Evolutionary conservation across 345 rosid genomes (phyloP), one percentile per base, ranked within the genome.

Genomic region (Murraya koenigii): DNA sequence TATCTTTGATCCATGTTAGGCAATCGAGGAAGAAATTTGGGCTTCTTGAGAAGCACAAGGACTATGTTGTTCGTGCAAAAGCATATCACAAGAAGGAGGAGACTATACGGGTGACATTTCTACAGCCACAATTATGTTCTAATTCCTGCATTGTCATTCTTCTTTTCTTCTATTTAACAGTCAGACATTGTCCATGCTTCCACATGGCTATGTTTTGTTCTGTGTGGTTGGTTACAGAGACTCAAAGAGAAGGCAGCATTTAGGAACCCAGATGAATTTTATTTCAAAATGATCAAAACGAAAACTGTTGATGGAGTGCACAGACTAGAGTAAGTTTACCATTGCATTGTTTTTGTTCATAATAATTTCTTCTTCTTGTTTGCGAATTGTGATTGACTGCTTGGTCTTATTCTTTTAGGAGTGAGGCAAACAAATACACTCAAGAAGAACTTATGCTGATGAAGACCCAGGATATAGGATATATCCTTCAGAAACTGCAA

Each of bases 391-490:
- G 20, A 63, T 52, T 25, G 11, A 54, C 41, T 69, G 58, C 0
- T 38, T 5, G 22, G 22, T 56, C 30, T 3, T 71, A 41, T 75
- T 19, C 61, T 67, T 82, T 25, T 73, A 95, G 98, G 90, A 90
- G 82, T 49, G 89, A 87, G 81, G 84, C 91, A 2, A 91, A 92
- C 75, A 90, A 90, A 66, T 95, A 95, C 85, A 85, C 85, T 76
- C 85, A 85, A 20, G 98, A 90, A 72, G 97, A 93, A 80, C 92
- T 93, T 68, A 84, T 89, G 92, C 9, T 93, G 67, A 95, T 93
- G 98, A 93, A 93, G 85, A 93, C 98, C 0, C 98, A 92, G 76
- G 98, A 95, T 77, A 84, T 90, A 22, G 98, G 98, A 65, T 95
- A 95, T 78, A 78, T 95, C 70, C 86, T 89, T 77, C 96, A 92